phyloP scores from a whole-genome alignment of 2,329 filamentous ascomycete species.

The Claviceps sp. region DNA sequence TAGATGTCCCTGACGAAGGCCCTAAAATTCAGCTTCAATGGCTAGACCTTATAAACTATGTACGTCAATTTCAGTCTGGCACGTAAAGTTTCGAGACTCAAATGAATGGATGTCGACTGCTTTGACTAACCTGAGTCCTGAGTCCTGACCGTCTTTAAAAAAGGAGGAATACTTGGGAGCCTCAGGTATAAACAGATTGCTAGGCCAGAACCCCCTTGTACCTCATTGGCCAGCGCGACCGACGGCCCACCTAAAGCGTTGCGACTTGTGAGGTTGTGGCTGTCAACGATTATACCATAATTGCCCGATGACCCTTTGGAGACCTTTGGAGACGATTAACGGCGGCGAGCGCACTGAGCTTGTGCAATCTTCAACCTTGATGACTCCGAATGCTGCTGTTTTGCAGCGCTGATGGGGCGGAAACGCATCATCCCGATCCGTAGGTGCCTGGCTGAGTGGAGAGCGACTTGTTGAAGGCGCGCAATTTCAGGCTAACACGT shows the following conservation, averaged over 20 bases:
- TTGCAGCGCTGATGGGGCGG: not conserved
- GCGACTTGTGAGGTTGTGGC: not conserved
- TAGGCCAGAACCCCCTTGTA: not conserved
- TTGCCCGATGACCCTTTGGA: no score
- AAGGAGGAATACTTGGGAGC: no score
- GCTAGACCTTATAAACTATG: no score
- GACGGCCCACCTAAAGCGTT: not conserved
- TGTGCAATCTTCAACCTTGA: not conserved
- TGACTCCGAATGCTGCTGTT: no score
- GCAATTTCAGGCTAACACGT: conserved; percentile 16
- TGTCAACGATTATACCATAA: not conserved
- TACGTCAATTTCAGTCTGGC: no score
- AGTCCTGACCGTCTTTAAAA: no score
- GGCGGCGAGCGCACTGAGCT: not conserved
- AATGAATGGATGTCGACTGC: no score
- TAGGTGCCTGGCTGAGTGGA: not conserved
- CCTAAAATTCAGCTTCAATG: no score
- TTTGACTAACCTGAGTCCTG: no score
- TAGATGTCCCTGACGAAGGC: no score
- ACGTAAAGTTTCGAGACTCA: no score
- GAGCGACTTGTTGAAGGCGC: not conserved
- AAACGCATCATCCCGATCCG: not conserved
- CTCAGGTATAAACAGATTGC: not conserved
- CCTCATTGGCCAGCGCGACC: not conserved
- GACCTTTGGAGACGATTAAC: no score